These are phyloP conservation scores for Nemania bipapillata DNA, from an alignment of 2,329 filamentous ascomycete species.

Conservation along the genomic window DNA sequence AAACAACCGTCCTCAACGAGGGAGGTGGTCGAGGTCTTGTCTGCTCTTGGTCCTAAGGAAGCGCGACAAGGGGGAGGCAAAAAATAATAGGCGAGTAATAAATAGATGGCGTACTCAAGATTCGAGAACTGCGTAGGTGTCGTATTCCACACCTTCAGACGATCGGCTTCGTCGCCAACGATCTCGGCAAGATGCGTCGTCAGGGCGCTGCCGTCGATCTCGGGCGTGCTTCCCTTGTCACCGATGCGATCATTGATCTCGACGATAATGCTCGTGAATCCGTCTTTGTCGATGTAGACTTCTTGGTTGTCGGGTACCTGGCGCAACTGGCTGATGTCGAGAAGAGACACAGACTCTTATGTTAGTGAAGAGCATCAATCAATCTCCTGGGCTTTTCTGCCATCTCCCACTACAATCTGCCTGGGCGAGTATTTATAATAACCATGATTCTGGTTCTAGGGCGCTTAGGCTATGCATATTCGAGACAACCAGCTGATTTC, in stretches of 20 bases:
- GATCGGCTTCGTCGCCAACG: conserved; percentile 71
- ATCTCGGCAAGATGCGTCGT: conserved; percentile 76
- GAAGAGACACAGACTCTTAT: neutral
- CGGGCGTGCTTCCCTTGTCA: conserved; percentile 61
- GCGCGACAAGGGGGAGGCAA: conserved; percentile 5
- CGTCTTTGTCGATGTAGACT: conserved; percentile 84
- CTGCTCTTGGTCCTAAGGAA: neutral
- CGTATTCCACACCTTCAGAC: conserved; percentile 73
- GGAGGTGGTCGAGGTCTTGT: neutral
- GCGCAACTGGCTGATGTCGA: conserved; percentile 49
- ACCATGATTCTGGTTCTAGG: no score
- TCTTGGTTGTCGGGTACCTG: conserved; percentile 90
- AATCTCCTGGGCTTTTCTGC: neutral
- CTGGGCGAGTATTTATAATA: no score
- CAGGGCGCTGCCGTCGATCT: conserved; percentile 75
- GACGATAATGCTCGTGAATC: conserved; percentile 87
- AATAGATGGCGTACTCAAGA: conserved; percentile 58
- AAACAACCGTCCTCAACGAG: neutral
- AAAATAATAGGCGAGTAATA: neutral
- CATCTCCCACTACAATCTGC: no score
- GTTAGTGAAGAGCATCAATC: conserved; percentile 11
- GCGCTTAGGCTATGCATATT: no score
- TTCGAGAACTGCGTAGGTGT: conserved; percentile 69
- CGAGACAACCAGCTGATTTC: conserved; percentile 3
- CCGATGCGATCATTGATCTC: conserved; percentile 88